These are phyloP conservation scores for Arthrobotrys sphaeroides DNA, from an alignment of 2,329 filamentous ascomycete genomes.

Conservation along the genomic window DNA sequence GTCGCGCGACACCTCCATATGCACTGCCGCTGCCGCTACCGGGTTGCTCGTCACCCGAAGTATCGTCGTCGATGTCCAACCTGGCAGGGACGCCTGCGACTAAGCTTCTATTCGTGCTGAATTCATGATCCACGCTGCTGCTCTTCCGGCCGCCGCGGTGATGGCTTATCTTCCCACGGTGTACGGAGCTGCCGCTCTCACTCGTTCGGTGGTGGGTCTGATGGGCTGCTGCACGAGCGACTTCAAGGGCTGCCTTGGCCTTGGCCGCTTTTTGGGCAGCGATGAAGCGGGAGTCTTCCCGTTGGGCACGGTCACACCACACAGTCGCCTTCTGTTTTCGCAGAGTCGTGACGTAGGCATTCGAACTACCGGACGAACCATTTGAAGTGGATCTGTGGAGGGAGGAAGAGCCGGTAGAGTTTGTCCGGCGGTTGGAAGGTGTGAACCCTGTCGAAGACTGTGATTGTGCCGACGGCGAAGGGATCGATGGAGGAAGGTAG, in stretches of 20 bases:
- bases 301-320: constrained; percentile 94
- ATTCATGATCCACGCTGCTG: constrained; percentile 53
- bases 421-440: constrained; percentile 37
- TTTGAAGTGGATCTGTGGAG: constrained; percentile 45
- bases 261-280: constrained; percentile 88
- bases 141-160: constrained; percentile 50
- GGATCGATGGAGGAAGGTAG: constrained; percentile 15
- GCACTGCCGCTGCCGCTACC: constrained; percentile 44
- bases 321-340: constrained; percentile 97
- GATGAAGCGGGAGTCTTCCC: constrained; percentile 83
- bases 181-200: constrained; percentile 54
- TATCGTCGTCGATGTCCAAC: constrained; percentile 50
- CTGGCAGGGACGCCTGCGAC: constrained; percentile 42
- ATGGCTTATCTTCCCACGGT: constrained; percentile 53
- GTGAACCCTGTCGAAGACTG: constrained; percentile 3
- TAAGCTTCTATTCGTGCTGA: constrained; percentile 55
- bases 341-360: constrained; percentile 94
- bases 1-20: constrained; percentile 38
- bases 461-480: constrained; percentile 34
- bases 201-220: constrained; percentile 29
- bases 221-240: constrained; percentile 61
- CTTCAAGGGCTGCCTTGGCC: constrained; percentile 83
- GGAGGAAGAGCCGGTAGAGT: constrained; percentile 41
- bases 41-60: constrained; percentile 46
- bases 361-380: constrained; percentile 60